phyloP scores from a whole-genome alignment of 2,329 filamentous ascomycete species.

The Berkeleyomyces rouxiae region DNA sequence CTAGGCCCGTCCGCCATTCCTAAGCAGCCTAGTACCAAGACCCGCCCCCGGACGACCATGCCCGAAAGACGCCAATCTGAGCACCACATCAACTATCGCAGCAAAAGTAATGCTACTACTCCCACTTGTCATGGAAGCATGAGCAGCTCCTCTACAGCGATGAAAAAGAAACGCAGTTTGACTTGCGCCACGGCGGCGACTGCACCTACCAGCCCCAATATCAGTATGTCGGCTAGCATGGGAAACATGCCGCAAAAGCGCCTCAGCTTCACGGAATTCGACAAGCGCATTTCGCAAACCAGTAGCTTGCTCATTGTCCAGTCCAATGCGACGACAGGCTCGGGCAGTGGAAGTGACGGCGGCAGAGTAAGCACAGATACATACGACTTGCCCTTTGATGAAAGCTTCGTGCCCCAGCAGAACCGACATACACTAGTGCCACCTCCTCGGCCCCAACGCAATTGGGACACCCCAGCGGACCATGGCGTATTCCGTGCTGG shows the following conservation, averaged over 20 bases:
- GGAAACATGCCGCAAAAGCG: constrained; percentile 31
- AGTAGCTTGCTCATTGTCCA: constrained; percentile 43
- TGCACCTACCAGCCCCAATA: not conserved
- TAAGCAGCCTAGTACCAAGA: not conserved
- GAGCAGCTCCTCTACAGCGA: not conserved
- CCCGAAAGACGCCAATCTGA: constrained; percentile 21
- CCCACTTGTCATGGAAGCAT: constrained; percentile 17
- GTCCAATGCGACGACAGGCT: constrained; percentile 32
- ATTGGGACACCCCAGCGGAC: constrained; percentile 3
- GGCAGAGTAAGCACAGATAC: constrained; percentile 6
- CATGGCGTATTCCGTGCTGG: constrained; percentile 1
- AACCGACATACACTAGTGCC: constrained; percentile 5
- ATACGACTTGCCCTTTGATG: constrained; percentile 5
- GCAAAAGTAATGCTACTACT: constrained; percentile 4
- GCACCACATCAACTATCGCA: not conserved
- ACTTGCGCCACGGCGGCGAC: not conserved
- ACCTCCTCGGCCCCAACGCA: constrained; percentile 7
- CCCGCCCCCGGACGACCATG: constrained; percentile 16
- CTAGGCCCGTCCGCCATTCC: constrained; percentile 13
- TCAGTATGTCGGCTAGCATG: not conserved
- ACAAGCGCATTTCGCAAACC: constrained; percentile 42
- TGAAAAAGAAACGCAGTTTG: not conserved
- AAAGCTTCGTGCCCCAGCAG: not conserved
- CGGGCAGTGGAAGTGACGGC: constrained; percentile 32
- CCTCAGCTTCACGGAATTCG: constrained; percentile 44